A percentile compares a stretch with the other conserved stretches of the same genome.
Conservation (phyloP, 768 basidiomycete species). For the Calocera cornea region DNA sequence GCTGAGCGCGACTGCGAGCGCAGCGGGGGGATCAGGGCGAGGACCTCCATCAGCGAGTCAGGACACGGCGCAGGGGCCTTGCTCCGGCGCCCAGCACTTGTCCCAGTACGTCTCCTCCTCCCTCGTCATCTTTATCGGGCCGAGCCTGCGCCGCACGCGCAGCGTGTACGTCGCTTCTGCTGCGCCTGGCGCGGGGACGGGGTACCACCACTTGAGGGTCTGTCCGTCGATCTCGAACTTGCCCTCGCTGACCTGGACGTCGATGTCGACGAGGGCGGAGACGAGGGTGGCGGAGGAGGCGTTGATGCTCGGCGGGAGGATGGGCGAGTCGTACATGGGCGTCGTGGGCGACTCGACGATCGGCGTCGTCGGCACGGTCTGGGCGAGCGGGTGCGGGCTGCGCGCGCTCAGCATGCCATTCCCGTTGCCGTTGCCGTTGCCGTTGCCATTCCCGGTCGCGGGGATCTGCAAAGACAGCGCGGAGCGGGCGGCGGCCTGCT, state of each 20-base stretch:
- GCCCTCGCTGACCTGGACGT: conserved; percentile 36
- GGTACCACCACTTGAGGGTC: conserved; percentile 39
- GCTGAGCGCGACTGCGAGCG: no score
- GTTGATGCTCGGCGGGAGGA: neutral
- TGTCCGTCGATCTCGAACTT: conserved; percentile 36
- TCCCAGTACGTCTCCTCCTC: conserved; percentile 10
- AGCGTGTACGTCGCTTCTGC: conserved; percentile 27
- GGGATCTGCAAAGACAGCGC: neutral
- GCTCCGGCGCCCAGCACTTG: neutral
- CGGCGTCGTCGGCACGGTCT: neutral
- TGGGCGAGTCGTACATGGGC: neutral
- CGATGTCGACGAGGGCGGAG: conserved; percentile 25
- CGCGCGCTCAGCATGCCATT: no score
- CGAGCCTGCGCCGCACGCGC: conserved; percentile 31
- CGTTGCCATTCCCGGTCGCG: neutral
- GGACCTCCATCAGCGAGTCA: neutral
- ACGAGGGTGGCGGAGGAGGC: neutral
- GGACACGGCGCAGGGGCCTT: neutral
- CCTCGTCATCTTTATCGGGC: conserved; percentile 24
- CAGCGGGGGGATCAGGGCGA: no score
- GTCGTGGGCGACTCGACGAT: neutral
- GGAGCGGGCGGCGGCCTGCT: neutral
- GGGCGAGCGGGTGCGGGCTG: neutral
- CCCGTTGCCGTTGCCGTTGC: neutral
- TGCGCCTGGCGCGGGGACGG: conserved; percentile 21